Conservation (phyloP, 1,284 basidiomycete species). For the Mixia osmundae region DNA sequence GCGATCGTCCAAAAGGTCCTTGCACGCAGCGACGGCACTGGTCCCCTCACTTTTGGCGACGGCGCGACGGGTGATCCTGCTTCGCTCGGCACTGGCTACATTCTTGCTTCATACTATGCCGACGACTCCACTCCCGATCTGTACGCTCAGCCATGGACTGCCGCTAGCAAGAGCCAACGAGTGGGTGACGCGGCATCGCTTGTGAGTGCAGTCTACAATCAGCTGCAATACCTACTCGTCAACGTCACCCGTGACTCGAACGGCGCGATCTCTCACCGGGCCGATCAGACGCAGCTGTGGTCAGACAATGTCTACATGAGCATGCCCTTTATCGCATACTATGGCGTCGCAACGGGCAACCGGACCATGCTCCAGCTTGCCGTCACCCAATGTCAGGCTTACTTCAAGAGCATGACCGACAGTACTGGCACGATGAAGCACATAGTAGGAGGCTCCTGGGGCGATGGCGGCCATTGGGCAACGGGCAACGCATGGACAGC, state of each 20-base stretch:
- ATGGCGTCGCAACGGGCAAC: constrained; percentile 48
- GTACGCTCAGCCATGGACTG: too few species aligned
- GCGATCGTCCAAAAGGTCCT: constrained; percentile 5
- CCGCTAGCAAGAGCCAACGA: too few species aligned
- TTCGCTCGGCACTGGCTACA: constrained; percentile 52
- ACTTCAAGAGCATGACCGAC: constrained; percentile 31
- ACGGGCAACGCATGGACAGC: constrained; percentile 62
- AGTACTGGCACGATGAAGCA: constrained; percentile 41
- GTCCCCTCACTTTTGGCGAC: constrained; percentile 21
- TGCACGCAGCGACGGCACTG: background rate
- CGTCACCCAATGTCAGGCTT: constrained; percentile 54
- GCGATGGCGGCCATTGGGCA: constrained; percentile 17
- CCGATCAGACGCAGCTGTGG: constrained; percentile 32
- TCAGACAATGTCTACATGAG: constrained; percentile 7
- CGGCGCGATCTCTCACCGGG: constrained; percentile 60
- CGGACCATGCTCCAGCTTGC: constrained; percentile 41
- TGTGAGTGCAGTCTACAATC: constrained; percentile 7
- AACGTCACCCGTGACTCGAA: constrained; percentile 29
- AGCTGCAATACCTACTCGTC: constrained; percentile 9
- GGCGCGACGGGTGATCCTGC: constrained; percentile 59
- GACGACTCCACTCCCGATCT: constrained; percentile 10
- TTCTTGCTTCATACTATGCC: constrained; percentile 46
- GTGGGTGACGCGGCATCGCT: too few species aligned
- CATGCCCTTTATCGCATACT: constrained; percentile 67
- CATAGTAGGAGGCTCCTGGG: constrained; percentile 31